Evolutionary conservation across 257 asterid genomes (phyloP).

Genomic region (Eustoma russellianum): DNA sequence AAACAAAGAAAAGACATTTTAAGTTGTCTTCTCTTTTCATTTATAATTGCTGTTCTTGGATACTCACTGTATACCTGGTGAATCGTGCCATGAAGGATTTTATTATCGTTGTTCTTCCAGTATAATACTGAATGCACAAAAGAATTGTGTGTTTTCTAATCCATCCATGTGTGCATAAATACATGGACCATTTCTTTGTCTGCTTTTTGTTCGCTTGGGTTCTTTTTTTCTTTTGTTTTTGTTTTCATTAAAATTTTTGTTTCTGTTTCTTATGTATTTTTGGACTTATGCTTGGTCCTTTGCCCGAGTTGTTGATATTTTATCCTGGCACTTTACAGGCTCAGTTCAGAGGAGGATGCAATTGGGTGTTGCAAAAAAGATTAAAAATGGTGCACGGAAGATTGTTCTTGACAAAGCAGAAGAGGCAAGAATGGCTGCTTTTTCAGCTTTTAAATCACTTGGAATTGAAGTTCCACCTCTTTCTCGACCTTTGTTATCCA

Average conservation of each 20-base stretch:
- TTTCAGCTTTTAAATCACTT: conserved; percentile 85
- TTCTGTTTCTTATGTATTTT: not conserved
- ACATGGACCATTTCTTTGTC: not conserved
- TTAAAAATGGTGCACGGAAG: conserved; percentile 87
- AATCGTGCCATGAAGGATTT: too few species aligned
- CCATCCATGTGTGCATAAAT: too few species aligned
- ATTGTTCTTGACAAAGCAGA: conserved; percentile 96
- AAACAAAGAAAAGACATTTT: too few species aligned
- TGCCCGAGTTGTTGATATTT: conserved; percentile 13
- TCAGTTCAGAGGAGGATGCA: conserved; percentile 62
- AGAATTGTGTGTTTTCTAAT: too few species aligned
- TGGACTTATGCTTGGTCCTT: not conserved
- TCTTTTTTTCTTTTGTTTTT: too few species aligned
- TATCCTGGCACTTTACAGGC: conserved; percentile 30
- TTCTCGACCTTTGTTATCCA: conserved; percentile 41
- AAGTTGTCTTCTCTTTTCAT: too few species aligned
- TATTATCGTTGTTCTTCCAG: too few species aligned
- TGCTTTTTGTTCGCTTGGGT: too few species aligned
- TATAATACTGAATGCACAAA: too few species aligned
- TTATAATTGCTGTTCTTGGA: too few species aligned
- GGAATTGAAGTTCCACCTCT: conserved; percentile 66
- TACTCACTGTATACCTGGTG: too few species aligned
- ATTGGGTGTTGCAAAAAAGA: conserved; percentile 83
- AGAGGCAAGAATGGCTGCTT: conserved; percentile 93
- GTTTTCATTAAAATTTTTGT: too few species aligned